A percentile compares a stretch with the other conserved stretches of the same genome.
phyloP scores from a whole-genome alignment of 768 basidiomycete species.

The Lentinula raphanica region DNA sequence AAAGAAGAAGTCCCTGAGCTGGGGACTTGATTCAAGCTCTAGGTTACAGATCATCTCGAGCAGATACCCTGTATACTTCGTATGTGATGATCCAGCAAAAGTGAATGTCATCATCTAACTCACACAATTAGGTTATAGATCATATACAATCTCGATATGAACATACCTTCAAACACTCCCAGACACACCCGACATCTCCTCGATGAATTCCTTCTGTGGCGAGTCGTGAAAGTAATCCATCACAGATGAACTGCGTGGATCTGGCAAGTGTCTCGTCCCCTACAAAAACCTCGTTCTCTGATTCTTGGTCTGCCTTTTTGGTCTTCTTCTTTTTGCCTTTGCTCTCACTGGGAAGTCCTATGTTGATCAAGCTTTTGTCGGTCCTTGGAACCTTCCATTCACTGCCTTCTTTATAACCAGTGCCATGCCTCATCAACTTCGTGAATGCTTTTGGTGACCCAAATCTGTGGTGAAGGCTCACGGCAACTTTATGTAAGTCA shows the following conservation, averaged over 20 bases:
- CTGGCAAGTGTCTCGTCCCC: slow-evolving; percentile 10
- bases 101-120: slow-evolving; percentile 12
- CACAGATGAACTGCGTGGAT: slow-evolving; percentile 5
- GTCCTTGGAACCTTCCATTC: background rate
- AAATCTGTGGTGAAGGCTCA: background rate
- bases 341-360: background rate
- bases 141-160: background rate
- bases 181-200: slow-evolving; percentile 6
- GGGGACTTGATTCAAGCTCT: slow-evolving; percentile 14
- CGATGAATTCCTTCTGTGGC: slow-evolving; percentile 8
- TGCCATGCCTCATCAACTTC: background rate
- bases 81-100: slow-evolving; percentile 16
- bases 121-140: background rate
- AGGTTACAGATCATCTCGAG: slow-evolving; percentile 15
- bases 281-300: background rate
- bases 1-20: slow-evolving; percentile 8
- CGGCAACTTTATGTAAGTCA: background rate
- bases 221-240: slow-evolving; percentile 8
- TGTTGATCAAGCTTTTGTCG: background rate
- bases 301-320: background rate
- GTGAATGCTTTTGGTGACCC: background rate
- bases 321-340: background rate
- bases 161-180: background rate
- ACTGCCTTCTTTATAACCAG: background rate
- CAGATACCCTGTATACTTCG: slow-evolving; percentile 13